Conservation (phyloP, 2,329 filamentous ascomycete species). For the Hymenoscyphus fructigenus region DNA sequence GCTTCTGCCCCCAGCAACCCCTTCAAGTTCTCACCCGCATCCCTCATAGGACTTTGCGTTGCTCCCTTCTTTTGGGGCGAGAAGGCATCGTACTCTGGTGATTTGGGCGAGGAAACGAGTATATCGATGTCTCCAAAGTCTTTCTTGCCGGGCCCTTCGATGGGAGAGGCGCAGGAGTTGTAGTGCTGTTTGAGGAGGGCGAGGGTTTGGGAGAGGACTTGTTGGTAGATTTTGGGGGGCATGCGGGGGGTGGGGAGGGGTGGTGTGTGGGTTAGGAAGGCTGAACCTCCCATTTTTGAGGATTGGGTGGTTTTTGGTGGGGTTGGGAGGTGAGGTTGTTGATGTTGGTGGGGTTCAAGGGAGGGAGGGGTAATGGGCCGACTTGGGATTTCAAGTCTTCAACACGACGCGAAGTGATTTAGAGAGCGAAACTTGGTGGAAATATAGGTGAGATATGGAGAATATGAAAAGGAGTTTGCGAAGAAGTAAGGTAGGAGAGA, state of each 20-base stretch:
- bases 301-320: neutral
- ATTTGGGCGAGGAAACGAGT: conserved; percentile 48
- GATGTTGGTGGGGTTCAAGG: neutral
- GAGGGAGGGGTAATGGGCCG: neutral
- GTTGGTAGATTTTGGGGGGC: conserved; percentile 54
- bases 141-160: conserved; percentile 67
- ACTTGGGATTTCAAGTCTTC: neutral
- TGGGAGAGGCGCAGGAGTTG: conserved; percentile 54
- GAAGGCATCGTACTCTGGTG: conserved; percentile 14
- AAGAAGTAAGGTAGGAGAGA: neutral
- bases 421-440: neutral
- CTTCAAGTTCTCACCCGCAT: conserved; percentile 9
- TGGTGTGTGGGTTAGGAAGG: conserved; percentile 49
- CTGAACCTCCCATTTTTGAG: conserved; percentile 63
- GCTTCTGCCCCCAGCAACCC: conserved; percentile 47
- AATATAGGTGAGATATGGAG: neutral
- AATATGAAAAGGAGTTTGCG: neutral
- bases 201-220: conserved; percentile 48
- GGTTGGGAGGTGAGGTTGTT: neutral
- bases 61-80: neutral
- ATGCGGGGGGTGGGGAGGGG: conserved; percentile 66
- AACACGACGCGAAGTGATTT: neutral
- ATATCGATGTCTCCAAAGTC: conserved; percentile 75
- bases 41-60: conserved; percentile 37
- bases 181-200: conserved; percentile 52